phyloP scores from a whole-genome alignment of 441 rosid species.

The Arabidopsis lyrata region DNA sequence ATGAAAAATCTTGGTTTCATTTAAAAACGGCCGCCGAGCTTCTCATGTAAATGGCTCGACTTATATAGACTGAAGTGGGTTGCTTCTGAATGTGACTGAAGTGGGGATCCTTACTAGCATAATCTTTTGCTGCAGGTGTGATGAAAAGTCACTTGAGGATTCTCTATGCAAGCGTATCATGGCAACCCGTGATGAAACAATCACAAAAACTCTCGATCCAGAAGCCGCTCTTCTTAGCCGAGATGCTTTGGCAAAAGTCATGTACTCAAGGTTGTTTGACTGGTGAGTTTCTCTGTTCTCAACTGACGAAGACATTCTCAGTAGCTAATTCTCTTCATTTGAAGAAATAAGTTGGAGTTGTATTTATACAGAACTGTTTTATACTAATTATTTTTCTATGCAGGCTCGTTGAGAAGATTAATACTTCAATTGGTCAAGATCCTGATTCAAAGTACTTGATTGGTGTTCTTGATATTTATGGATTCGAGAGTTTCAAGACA shows the following conservation, averaged over 20 bases:
- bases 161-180: slow-evolving; percentile 94
- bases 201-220: slow-evolving; percentile 93
- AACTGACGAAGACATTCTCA: slow-evolving; percentile 30
- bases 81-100: slow-evolving; percentile 28
- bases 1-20: slow-evolving; percentile 88
- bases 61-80: slow-evolving; percentile 23
- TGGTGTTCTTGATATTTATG: slow-evolving; percentile 87
- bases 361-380: slow-evolving; percentile 9
- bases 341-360: slow-evolving; percentile 20
- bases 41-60: slow-evolving; percentile 58
- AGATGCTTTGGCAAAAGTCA: slow-evolving; percentile 92
- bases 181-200: slow-evolving; percentile 95
- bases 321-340: slow-evolving; percentile 30
- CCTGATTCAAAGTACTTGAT: slow-evolving; percentile 82
- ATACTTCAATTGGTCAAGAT: slow-evolving; percentile 91
- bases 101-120: slow-evolving; percentile 32
- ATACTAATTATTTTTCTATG: slow-evolving; percentile 34
- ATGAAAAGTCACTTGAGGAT: slow-evolving; percentile 84
- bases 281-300: slow-evolving; percentile 61
- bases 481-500: slow-evolving; percentile 97
- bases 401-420: slow-evolving; percentile 93
- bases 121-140: slow-evolving; percentile 64
- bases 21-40: slow-evolving; percentile 87
- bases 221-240: slow-evolving; percentile 79
- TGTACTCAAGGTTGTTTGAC: slow-evolving; percentile 90